Evolutionary conservation across 1,284 basidiomycete species (phyloP).

Genomic region (Heterobasidion occidentale): DNA sequence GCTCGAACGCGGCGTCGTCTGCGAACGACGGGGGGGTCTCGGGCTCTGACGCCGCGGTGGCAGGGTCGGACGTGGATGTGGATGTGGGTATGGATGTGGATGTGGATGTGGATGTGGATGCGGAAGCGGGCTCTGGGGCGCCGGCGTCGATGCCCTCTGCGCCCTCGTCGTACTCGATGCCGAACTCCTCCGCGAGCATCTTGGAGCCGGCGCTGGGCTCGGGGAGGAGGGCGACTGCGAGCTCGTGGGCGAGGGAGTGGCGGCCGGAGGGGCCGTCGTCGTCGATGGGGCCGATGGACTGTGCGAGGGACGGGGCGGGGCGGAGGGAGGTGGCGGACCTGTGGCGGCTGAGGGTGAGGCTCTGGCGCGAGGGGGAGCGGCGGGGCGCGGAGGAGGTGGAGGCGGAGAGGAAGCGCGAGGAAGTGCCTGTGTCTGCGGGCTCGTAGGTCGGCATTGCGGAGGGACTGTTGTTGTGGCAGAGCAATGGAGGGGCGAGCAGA

Average conservation of each 20-base stretch:
- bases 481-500: not conserved
- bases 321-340: conserved; percentile 39
- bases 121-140: conserved; percentile 3
- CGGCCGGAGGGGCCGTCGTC: conserved; percentile 37
- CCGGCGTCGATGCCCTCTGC: conserved; percentile 63
- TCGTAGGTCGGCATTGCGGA: not conserved
- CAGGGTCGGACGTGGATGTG: not conserved
- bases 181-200: conserved; percentile 75
- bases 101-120: not conserved
- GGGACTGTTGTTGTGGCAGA: not conserved
- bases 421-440: conserved; percentile 5
- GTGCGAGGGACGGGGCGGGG: conserved; percentile 16
- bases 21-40: conserved; percentile 14
- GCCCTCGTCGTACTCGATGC: conserved; percentile 79
- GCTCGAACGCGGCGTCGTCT: conserved; percentile 10
- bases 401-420: conserved; percentile 13
- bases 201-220: conserved; percentile 70
- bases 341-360: conserved; percentile 28
- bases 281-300: conserved; percentile 29
- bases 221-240: conserved; percentile 76
- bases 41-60: not conserved
- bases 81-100: too few relatives aligned
- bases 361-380: conserved; percentile 40
- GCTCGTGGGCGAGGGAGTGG: conserved; percentile 74
- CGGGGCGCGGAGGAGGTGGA: conserved; percentile 22